Evolutionary conservation across 2,329 filamentous ascomycete genomes (phyloP), one percentile per base, ranked within the genome.

Genomic region (Alternaria alternata): DNA sequence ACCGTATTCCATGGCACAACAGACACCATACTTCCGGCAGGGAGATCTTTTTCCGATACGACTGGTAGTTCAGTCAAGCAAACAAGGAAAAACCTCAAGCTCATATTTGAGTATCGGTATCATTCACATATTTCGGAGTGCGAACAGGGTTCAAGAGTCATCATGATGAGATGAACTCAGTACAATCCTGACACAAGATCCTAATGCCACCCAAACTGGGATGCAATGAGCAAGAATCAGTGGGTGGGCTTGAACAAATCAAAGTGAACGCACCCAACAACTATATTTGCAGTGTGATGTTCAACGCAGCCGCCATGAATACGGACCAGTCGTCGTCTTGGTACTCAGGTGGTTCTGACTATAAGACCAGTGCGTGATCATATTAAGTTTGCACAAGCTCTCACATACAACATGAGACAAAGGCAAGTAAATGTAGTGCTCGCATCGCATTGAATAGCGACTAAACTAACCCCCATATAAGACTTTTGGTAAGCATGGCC

Each of bases 401-500:
- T 48, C 18, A 4, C 30, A 5, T 7, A 36, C 11, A 5, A 38
- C 5, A 42, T 24, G 7, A 41, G 20, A 28, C 24, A 30, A 14
- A 30, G 8, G 20, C 6, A 48, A 8, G 20, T 30, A 16, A 3
- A 4, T 30, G 36, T 30, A 51, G 36, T 30, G 46, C 46, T 49
- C 46, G 51, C 57, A 54, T 54, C 52, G 57, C 47, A 56, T 63
- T 60, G 41, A 47, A 48, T 14, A 16, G 14, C 47, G 22, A 56
- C 49, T 41, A 24, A 42, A 28, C 39, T 42, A 26, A 39, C 36
- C 34, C 36, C 41, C 43, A 52, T 41, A 49, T 42, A 56, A 60
- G 51, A 64, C 64, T 66, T 68, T 68, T 63, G 43, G 51, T 54
- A 57, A 62, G 55, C 57, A 59, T 59, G 39, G 43, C 52, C 57